Conservation (phyloP, 2,329 filamentous ascomycete genomes). For the Verticillium isaacii region DNA sequence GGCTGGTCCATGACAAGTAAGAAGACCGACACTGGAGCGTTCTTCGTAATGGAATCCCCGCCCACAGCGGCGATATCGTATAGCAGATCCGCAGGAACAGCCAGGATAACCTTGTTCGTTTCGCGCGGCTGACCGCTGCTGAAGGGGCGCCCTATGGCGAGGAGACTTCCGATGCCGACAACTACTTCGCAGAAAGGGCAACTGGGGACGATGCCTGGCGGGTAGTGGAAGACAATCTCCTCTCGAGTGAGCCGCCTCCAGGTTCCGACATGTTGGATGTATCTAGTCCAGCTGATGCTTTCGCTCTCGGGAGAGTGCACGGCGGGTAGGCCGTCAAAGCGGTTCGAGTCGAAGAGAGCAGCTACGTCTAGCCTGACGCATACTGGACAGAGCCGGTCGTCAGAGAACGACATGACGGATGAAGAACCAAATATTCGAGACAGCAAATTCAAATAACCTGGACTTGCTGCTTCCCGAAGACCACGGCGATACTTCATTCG, state of each 20-base stretch:
- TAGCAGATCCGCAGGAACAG: neutral
- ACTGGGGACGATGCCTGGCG: neutral
- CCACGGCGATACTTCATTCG: too few species aligned
- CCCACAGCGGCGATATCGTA: neutral
- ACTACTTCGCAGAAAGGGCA: slow-evolving; percentile 2
- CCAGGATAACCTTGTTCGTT: neutral
- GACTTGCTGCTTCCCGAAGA: too few species aligned
- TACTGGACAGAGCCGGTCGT: slow-evolving; percentile 1
- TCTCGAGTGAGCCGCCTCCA: neutral
- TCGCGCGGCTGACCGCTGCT: neutral
- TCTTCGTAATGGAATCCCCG: neutral
- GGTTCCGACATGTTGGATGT: slow-evolving; percentile 1
- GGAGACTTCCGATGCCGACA: neutral
- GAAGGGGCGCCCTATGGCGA: neutral
- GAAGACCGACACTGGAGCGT: neutral
- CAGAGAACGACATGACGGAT: neutral
- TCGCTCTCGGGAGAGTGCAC: neutral
- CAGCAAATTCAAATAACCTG: too few species aligned
- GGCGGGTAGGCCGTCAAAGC: neutral
- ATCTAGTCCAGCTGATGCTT: neutral
- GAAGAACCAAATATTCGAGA: neutral
- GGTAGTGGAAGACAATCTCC: neutral
- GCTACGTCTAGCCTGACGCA: neutral
- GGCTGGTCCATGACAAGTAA: neutral
- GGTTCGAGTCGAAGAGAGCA: neutral